Evolutionary conservation across 176 grass and related monocot species (phyloP), one percentile per base, ranked within the genome.

Genomic region (sorghum (Sorghum bicolor)): DNA sequence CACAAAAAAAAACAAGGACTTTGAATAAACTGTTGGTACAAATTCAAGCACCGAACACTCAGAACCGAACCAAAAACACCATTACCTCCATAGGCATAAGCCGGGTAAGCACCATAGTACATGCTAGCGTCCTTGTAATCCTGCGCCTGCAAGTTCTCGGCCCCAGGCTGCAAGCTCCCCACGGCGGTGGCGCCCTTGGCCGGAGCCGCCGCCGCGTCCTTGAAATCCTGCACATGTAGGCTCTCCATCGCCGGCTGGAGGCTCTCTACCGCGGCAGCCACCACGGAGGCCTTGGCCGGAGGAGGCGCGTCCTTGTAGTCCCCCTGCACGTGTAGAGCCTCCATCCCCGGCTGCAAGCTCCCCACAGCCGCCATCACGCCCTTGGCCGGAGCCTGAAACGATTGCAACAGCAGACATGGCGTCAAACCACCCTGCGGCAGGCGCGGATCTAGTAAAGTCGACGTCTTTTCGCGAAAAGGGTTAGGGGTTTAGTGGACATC

Each of bases 71-170:
- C 2, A 2, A 70, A 28, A 11, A 65, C 8, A 34, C 10, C 25
- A 29, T 79, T 67, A 95, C 88, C 85, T 81, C 90, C 90, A 55
- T 87, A 92, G 60, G 81, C 77, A 5, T 92, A 90, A 76, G 83
- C 61, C 15, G 89, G 64, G 64, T 91, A 94, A 1, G 78, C 82
- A 29, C 69, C 82, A 32, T 91, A 94, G 37, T 89, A 94, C 69
- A 88, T 67, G 83, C 60, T 64, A 14, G 64, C 55, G 28, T 94
- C 88, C 31, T 55, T 71, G 63, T 78, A 79, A 44, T 88, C 92
- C 69, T 93, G 82, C 58, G 68, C 31, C 41, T 82, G 14, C 25
- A 82, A 66, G 62, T 81, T 92, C 28, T 84, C 50, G 70, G 65
- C 76, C 24, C 52, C 82, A 5, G 83, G 33, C 44, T 80, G 52